Conservation (phyloP, 305 asterid genomes). For the Galium porrigens region DNA sequence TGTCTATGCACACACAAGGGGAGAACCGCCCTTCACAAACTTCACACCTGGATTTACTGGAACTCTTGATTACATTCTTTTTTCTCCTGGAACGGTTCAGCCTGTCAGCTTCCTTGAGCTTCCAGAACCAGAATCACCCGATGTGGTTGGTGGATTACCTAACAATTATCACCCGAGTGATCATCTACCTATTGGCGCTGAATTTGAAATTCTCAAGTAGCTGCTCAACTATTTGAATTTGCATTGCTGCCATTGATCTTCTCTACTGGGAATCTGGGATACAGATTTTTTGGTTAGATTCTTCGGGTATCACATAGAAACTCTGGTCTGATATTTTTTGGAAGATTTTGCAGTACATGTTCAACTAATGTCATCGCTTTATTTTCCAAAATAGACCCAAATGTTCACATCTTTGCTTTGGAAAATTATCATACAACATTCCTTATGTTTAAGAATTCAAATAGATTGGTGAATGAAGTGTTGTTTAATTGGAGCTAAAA, state of each 20-base stretch:
- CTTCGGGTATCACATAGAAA: background rate
- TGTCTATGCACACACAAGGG: constrained; percentile 49
- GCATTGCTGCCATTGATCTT: background rate
- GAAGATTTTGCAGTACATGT: background rate
- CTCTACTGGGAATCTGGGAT: background rate
- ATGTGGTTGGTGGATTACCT: constrained; percentile 64
- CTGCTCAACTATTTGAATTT: background rate
- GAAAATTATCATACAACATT: too few relatives aligned
- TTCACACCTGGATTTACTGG: constrained; percentile 85
- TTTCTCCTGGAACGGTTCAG: constrained; percentile 42
- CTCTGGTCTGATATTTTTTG: background rate
- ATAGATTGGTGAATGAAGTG: too few relatives aligned
- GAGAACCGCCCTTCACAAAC: constrained; percentile 79
- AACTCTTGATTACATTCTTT: constrained; percentile 70
- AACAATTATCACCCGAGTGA: constrained; percentile 81
- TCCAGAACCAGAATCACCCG: constrained; percentile 46
- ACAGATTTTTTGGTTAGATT: background rate
- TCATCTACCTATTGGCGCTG: constrained; percentile 86
- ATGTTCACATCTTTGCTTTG: background rate
- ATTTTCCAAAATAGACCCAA: background rate
- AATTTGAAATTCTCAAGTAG: constrained; percentile 40
- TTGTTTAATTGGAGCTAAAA: background rate
- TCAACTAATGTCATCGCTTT: background rate
- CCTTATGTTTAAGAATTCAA: too few relatives aligned
- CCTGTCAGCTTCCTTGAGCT: constrained; percentile 73